Evolutionary conservation across 169 alveolate species (phyloP).

Genomic region (Plasmodium gonderi): DNA sequence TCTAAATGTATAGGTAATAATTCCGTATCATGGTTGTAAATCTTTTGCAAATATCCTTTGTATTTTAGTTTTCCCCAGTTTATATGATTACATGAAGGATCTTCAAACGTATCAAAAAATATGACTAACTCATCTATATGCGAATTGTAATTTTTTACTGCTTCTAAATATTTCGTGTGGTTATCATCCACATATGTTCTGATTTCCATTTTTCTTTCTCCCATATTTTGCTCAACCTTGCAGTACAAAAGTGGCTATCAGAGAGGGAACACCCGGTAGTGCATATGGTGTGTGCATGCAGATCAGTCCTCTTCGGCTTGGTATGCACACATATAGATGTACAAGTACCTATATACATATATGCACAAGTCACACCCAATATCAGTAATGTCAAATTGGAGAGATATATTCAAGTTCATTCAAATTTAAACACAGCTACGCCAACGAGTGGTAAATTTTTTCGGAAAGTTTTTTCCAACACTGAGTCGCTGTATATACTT

Average conservation of each 20-base stretch:
- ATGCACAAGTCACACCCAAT: not conserved
- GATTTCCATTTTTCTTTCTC: conserved; percentile 22
- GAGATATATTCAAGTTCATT: no score
- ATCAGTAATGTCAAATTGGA: no score
- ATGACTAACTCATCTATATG: conserved; percentile 34
- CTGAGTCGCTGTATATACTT: no score
- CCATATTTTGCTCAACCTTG: not conserved
- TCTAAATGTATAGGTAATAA: conserved; percentile 66
- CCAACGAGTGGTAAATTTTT: no score
- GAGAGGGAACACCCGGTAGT: not conserved
- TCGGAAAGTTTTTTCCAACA: no score
- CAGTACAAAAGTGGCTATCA: not conserved
- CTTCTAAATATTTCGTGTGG: conserved; percentile 62
- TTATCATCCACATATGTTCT: conserved; percentile 55
- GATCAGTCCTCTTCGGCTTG: no score
- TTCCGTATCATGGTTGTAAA: conserved; percentile 64
- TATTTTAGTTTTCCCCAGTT: conserved; percentile 69
- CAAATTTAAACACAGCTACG: no score
- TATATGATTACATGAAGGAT: conserved; percentile 35
- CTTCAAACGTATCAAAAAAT: conserved; percentile 59
- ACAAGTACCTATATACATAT: not conserved
- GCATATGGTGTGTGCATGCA: not conserved
- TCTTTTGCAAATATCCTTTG: conserved; percentile 49
- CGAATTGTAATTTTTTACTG: conserved; percentile 63
- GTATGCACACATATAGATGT: not conserved